These are phyloP conservation scores for Prunus fruticosa DNA, from an alignment of 306 rosid species.

Conservation along the genomic window DNA sequence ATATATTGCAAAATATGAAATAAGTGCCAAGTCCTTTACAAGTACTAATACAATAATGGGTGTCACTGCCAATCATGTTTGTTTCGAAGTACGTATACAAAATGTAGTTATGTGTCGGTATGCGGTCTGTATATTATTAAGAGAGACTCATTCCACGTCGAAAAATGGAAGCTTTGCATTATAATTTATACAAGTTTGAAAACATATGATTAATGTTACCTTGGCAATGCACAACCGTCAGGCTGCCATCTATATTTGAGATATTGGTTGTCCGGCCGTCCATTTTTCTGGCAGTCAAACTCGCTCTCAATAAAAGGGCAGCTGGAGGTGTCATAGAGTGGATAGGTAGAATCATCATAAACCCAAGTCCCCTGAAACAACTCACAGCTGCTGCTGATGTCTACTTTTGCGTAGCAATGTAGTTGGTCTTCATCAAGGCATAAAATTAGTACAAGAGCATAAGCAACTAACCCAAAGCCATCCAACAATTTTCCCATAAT, in stretches of 20 bases:
- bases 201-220: slow-evolving; percentile 12
- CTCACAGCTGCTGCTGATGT: slow-evolving; percentile 7
- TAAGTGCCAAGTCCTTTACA: too few species aligned
- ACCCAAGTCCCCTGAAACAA: slow-evolving; percentile 40
- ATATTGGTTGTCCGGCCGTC: slow-evolving; percentile 36
- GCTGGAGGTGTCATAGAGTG: slow-evolving; percentile 22
- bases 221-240: slow-evolving; percentile 28
- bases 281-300: slow-evolving; percentile 44
- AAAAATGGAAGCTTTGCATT: too few species aligned
- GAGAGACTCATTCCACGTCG: too few species aligned
- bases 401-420: neutral
- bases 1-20: neutral
- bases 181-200: too few species aligned
- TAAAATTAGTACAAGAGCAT: neutral
- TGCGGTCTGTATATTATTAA: too few species aligned
- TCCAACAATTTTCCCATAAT: neutral
- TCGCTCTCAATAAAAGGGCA: slow-evolving; percentile 31
- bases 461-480: neutral
- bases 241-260: slow-evolving; percentile 51
- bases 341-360: slow-evolving; percentile 25
- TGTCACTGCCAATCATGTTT: too few species aligned
- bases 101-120: too few species aligned
- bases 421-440: neutral
- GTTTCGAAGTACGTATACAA: too few species aligned
- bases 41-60: too few species aligned